Evolutionary conservation across 495 filamentous ascomycete genomes (phyloP), one percentile per base, ranked within the genome.

Genomic region (Penicillium lividum): DNA sequence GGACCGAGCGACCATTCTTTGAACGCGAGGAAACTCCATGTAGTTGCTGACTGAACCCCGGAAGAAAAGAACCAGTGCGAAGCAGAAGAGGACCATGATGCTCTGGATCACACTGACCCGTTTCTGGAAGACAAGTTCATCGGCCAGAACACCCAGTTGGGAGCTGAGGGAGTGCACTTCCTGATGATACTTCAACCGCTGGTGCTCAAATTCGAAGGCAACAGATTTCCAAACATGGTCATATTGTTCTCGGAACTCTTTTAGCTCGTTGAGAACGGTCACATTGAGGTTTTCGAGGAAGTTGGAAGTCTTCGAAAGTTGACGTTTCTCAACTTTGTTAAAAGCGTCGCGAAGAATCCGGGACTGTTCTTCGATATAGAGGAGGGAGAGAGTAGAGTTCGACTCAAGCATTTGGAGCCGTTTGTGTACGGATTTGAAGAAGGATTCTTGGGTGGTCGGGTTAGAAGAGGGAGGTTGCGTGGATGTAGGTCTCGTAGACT

Each of bases 351-450:
- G 89, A 3, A 98, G 81, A 53, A 96, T 90, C 44, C 85, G 86
- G 15, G 94, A 98, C 68, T 98, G 94, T 51, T 94, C 89, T 75
- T 97, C 93, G 61, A 98, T 97, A 68, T 98, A 98, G 64, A 96
- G 90, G 3, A 98, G 82, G 0, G 92, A 96, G 29, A 98, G 79
- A 3, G 92, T 94, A 7, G 91, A 91, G 72, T 98, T 97, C 22
- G 90, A 84, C 71, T 98, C 94, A 13, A 98, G 86, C 59, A 89
- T 84, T 63, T 92, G 89, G 6, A 98, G 83, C 40, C 94, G 90
- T 69, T 97, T 96, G 59, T 91, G 89, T 5, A 98, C 86, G 7
- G 91, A 91, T 72, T 98, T 98, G 82, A 97, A 98, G 76, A 98
- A 98, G 7, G 88, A 92, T 70, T 97, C 94, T 74, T 98, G 94